Evolutionary conservation across 352 stramenopile genomes (phyloP), one percentile per base, ranked within the genome.

Genomic region (Blastocystis hominis): DNA sequence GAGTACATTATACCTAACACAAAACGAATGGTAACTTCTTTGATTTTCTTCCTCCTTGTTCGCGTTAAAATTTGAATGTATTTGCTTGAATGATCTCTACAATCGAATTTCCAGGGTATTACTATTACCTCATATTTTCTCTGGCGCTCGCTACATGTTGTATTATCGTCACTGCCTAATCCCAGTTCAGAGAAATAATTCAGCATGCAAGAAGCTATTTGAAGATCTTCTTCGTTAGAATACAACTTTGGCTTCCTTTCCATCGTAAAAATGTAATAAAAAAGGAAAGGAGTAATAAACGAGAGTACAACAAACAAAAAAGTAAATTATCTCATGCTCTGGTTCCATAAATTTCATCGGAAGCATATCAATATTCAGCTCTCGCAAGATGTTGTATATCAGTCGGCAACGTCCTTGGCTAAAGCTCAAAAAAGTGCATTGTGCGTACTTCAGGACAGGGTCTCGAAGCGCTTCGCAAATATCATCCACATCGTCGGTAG

Each of bases 321-420:
- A 44, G 30, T 84, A 63, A 84, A 46, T 50, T 6, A 38, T 53
- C 53, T 42, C 46, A 13, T 66, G 6, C 34, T 84, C 72, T 4
- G 72, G 72, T 46, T 84, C 72, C 50, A 64, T 84, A 30, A 84
- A 84, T 53, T 84, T 84, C 72, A 84, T 84, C 34, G 72, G 72
- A 9, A 84, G n/a, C 72, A 84, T 84, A 20, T 84, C 72, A 30
- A 84, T 84, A 47, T 84, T 44, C 56, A 84, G 53, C 40, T 50
- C 55, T 24, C 62, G 59, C 30, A 84, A 34, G 44, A 84, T 84
- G 36, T 84, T 84, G 36, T 84, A 46, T 10, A 84, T 84, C n/a
- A 84, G 55, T 50, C 72, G 30, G 20, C 72, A 84, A 55, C 72
- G 50, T 46, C 72, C 72, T 40, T 84, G 72, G n/a, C 72, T 84